phyloP scores from a whole-genome alignment of 495 filamentous ascomycete genomes.

The Polyplosphaeria fusca region DNA sequence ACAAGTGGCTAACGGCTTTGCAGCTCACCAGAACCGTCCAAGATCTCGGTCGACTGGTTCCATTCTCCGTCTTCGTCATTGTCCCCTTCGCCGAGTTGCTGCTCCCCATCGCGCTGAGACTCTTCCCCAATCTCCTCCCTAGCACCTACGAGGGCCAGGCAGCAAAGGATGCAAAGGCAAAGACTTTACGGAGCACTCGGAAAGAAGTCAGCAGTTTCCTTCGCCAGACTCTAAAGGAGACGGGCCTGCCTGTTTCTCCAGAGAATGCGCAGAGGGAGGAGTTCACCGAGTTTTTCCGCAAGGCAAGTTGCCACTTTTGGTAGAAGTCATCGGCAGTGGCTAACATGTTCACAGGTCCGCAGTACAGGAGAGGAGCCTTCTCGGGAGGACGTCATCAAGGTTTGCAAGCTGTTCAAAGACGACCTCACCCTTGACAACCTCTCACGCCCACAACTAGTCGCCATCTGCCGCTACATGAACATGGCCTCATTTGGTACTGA shows the following conservation, averaged over 20 bases:
- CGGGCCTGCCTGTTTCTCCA: conserved; percentile 79
- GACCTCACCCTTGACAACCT: conserved; percentile 96
- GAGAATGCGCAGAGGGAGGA: conserved; percentile 89
- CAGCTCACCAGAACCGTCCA: conserved; percentile 86
- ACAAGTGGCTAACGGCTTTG: background rate
- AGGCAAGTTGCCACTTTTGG: conserved; percentile 52
- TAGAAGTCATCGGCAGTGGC: background rate
- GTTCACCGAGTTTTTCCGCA: conserved; percentile 96
- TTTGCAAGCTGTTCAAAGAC: conserved; percentile 99
- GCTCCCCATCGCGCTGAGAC: conserved; percentile 84
- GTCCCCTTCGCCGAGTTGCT: conserved; percentile 94
- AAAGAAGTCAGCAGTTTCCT: conserved; percentile 94
- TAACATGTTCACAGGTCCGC: conserved; percentile 45
- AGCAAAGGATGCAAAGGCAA: conserved; percentile 82
- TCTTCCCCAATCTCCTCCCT: conserved; percentile 95
- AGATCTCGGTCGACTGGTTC: conserved; percentile 88
- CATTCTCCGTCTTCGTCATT: conserved; percentile 95
- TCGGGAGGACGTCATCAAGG: conserved; percentile 89
- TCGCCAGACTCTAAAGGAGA: conserved; percentile 85
- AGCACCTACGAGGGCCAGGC: conserved; percentile 95
- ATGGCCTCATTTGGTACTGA: conserved; percentile 95
- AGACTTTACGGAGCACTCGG: conserved; percentile 75
- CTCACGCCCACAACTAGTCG: conserved; percentile 91
- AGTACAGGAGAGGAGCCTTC: conserved; percentile 86
- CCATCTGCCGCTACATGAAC: conserved; percentile 98